A percentile compares a stretch with the other conserved stretches of the same genome.
These are phyloP conservation scores for Auricularia sp. DNA, from an alignment of 768 basidiomycete genomes.

Conservation along the genomic window DNA sequence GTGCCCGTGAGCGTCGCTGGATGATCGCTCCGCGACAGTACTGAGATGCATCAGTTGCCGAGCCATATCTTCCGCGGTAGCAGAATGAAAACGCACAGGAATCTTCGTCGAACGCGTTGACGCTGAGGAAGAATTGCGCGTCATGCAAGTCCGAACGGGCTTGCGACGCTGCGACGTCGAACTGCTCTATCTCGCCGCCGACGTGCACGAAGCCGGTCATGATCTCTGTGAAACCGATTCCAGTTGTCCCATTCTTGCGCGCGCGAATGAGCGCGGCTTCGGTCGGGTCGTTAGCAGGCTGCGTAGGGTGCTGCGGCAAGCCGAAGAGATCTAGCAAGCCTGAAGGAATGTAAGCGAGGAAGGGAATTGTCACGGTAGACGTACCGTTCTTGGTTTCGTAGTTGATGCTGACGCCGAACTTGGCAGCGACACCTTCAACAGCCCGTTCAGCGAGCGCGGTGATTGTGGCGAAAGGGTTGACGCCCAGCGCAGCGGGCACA, in stretches of 20 bases:
- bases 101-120: constrained; percentile 2
- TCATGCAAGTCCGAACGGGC: neutral
- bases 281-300: neutral
- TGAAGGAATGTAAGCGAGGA: neutral
- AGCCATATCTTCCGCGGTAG: neutral
- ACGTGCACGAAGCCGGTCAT: constrained; percentile 1
- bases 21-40: neutral
- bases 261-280: neutral
- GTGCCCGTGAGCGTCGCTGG: constrained; percentile 1
- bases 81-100: neutral
- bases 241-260: neutral
- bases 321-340: neutral
- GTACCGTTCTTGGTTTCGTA: neutral
- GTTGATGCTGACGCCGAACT: neutral
- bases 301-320: neutral
- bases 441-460: constrained; percentile 4
- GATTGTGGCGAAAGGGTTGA: constrained; percentile 5
- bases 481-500: constrained; percentile 2
- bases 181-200: neutral
- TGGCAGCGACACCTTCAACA: neutral
- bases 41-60: neutral
- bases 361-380: neutral
- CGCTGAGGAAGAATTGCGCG: constrained; percentile 2
- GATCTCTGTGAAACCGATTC: constrained; percentile 3
- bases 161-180: neutral